Percentiles rank a stretch among this genome's conserved stretches.
Conservation (phyloP, 768 basidiomycete species). For the Leccinum olivaceopallidum region DNA sequence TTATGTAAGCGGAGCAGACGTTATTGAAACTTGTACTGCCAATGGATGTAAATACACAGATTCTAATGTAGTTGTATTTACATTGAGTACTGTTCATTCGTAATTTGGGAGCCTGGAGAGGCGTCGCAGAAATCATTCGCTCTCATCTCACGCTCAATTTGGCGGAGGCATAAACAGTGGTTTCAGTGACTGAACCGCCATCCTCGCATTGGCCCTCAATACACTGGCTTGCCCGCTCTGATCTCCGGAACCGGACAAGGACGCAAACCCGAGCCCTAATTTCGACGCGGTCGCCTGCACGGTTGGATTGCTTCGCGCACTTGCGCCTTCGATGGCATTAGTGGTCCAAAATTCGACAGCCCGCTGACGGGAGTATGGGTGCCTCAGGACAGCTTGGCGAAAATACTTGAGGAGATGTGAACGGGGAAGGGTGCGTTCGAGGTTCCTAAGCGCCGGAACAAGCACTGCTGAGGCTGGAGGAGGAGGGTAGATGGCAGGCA, state of each 20-base stretch:
- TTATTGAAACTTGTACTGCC: background rate
- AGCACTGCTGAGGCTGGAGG: slow-evolving; percentile 32
- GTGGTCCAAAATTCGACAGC: slow-evolving; percentile 56
- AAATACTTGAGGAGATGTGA: slow-evolving; percentile 58
- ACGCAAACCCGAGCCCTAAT: slow-evolving; percentile 42
- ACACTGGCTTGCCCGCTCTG: slow-evolving; percentile 19
- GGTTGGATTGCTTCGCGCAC: slow-evolving; percentile 46
- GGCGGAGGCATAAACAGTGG: slow-evolving; percentile 26
- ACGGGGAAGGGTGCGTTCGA: slow-evolving; percentile 42
- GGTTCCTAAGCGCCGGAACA: slow-evolving; percentile 26
- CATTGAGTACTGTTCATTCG: background rate
- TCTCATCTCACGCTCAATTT: slow-evolving; percentile 5
- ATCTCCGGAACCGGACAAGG: slow-evolving; percentile 11
- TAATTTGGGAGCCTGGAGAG: background rate
- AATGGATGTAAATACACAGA: background rate
- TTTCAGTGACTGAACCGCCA: slow-evolving; percentile 29
- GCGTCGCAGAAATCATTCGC: background rate
- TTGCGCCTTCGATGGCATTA: slow-evolving; percentile 52
- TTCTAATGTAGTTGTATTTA: background rate
- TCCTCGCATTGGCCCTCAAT: slow-evolving; percentile 28
- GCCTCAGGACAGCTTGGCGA: slow-evolving; percentile 57
- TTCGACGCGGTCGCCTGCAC: slow-evolving; percentile 49
- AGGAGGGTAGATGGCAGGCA: slow-evolving; percentile 37
- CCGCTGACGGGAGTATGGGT: slow-evolving; percentile 47
- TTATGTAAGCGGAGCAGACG: slow-evolving; percentile 15